A percentile compares a stretch with the other conserved stretches of the same genome.
phyloP scores from a whole-genome alignment of 129 eudicot species.

The Escallonia herrerae region DNA sequence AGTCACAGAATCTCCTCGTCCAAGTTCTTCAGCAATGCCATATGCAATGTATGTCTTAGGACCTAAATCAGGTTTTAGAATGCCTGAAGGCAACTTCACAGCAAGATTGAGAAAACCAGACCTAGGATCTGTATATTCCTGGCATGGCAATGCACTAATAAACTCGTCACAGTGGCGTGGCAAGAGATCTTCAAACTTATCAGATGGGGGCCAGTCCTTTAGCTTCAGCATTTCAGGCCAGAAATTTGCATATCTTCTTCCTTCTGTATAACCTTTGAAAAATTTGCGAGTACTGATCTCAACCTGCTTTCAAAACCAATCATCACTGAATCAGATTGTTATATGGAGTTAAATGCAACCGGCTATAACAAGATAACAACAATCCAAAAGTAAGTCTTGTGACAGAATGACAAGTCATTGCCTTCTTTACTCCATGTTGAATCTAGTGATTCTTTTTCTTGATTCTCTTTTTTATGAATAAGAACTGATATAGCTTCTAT shows the following conservation, averaged over 20 bases:
- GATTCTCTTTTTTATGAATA: too few relatives aligned
- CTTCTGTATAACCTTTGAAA: slow-evolving; percentile 71
- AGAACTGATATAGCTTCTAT: too few relatives aligned
- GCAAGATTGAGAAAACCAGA: slow-evolving; percentile 78
- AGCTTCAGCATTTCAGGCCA: slow-evolving; percentile 99
- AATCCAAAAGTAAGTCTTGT: too few relatives aligned
- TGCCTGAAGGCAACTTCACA: slow-evolving; percentile 55
- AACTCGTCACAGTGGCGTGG: slow-evolving; percentile 97
- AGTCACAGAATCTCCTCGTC: slow-evolving; percentile 95
- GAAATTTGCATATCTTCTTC: slow-evolving; percentile 53
- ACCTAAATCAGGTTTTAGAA: slow-evolving; percentile 86
- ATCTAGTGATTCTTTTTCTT: too few relatives aligned
- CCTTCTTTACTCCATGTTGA: too few relatives aligned
- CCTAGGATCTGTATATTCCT: slow-evolving; percentile 77
- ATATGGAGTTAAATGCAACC: too few relatives aligned
- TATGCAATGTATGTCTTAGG: slow-evolving; percentile 96
- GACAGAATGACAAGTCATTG: too few relatives aligned
- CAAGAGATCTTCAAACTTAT: slow-evolving; percentile 71
- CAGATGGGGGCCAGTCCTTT: slow-evolving; percentile 97
- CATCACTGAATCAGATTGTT: too few relatives aligned
- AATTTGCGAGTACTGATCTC: slow-evolving; percentile 63
- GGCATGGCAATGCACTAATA: slow-evolving; percentile 74
- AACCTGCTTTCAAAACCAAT: slow-evolving; percentile 38
- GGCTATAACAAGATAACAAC: too few relatives aligned
- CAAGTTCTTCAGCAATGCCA: slow-evolving; percentile 78